Base-by-base conservation (phyloP, 345 rosid genomes). In the Melaleuca quinquenervia region DNA sequence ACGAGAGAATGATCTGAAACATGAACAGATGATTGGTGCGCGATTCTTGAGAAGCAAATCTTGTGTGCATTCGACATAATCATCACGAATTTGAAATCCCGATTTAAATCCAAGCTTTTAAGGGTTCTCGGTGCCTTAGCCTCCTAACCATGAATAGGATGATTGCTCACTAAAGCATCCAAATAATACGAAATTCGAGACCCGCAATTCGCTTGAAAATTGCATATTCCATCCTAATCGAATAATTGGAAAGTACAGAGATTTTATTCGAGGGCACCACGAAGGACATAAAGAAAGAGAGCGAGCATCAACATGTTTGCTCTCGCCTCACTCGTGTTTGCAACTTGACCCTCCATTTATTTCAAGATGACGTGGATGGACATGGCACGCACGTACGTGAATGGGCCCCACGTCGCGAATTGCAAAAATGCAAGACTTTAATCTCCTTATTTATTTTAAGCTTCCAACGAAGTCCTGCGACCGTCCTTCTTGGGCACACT, bases 1-100 rank as follows among this genome's bases (percentile, higher is more conserved):
- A 70, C 1, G 0, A 36, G 80, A 36, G 80, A 36, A 70, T 24
- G 44, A 18, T 70, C 22, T 18, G 7, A 18, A 36, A 26, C 48
- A 18, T 41, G 6, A 9, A 36, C 5, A 26, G 7, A 70, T 70
- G 80, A 36, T 36, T 0, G 21, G 13, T 36, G 22, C 48, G 8
- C 14, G 5, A 36, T 36, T 36, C 3, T 36, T 1, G 2, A 9
- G 7, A 18, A 36, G 6, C 0, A 7, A 70, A 70, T 36, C 11
- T 0, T 3, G 13, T 4, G 1, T 41, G 41, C 4, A 41, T 41
- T 41, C 4, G 41, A 41, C 41, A 41, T 41, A 41, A 41, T 41
- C 41, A 41, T 41, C 41, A 41, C 41, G 5, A 70, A 36, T 5
- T 36, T 9, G 48, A 21, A 41, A 21, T 36, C 32, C 0, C 11